Conservation (phyloP, 495 filamentous ascomycete species). For the Penicillium salamii region DNA sequence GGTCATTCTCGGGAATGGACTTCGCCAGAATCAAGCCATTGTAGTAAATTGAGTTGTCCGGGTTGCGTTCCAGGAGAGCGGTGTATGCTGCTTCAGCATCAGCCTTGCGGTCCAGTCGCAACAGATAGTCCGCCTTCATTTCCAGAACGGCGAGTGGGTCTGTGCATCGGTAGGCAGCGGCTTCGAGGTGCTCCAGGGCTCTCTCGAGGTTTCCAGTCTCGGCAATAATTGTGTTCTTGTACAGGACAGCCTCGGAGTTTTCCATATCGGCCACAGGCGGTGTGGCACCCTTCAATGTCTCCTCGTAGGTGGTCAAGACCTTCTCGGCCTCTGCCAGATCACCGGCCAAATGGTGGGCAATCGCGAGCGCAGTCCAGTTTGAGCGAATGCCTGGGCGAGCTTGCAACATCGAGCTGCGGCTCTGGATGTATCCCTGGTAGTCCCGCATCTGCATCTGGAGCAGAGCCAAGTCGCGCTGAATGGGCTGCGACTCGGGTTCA, state of each 20-base stretch:
- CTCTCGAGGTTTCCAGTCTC: conserved; percentile 75
- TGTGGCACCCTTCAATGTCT: conserved; percentile 76
- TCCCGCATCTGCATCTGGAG: conserved; percentile 97
- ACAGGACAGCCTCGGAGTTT: conserved; percentile 92
- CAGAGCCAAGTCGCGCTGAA: conserved; percentile 88
- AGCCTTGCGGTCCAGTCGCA: conserved; percentile 70
- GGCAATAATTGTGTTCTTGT: conserved; percentile 93
- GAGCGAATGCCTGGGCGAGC: conserved; percentile 72
- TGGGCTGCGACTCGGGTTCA: conserved; percentile 89
- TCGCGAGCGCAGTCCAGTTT: conserved; percentile 94
- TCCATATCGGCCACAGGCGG: conserved; percentile 73
- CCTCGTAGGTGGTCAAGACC: conserved; percentile 86
- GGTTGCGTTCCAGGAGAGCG: conserved; percentile 77
- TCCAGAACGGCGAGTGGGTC: conserved; percentile 92
- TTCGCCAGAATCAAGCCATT: conserved; percentile 67
- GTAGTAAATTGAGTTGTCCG: conserved; percentile 86
- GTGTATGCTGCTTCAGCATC: conserved; percentile 83
- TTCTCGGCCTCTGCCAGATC: conserved; percentile 84
- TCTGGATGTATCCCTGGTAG: conserved; percentile 89
- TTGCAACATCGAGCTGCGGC: conserved; percentile 79
- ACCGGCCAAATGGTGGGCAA: conserved; percentile 86
- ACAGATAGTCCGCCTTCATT: conserved; percentile 77
- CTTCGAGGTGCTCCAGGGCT: conserved; percentile 84
- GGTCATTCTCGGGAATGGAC: conserved; percentile 59
- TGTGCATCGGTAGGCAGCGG: conserved; percentile 68